Evolutionary conservation across 352 stramenopile species (phyloP).

Genomic region (Pythium aquatile): DNA sequence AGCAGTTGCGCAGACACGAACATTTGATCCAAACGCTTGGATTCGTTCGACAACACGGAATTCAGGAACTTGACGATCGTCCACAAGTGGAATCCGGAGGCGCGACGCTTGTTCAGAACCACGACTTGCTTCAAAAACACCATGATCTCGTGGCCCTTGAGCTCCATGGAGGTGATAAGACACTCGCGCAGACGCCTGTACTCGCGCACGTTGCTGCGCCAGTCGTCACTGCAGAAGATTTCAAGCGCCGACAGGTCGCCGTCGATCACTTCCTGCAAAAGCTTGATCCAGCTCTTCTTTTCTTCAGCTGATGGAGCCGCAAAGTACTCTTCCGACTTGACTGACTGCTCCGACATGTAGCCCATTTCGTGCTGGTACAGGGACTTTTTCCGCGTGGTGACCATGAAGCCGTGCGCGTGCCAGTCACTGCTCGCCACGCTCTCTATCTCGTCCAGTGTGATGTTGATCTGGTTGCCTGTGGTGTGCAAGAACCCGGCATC

Average conservation of each 20-base stretch:
- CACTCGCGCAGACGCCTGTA: constrained; percentile 76
- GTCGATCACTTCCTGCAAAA: constrained; percentile 72
- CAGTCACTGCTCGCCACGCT: constrained; percentile 66
- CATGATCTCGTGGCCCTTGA: constrained; percentile 76
- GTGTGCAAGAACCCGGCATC: constrained; percentile 58
- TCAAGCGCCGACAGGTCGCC: constrained; percentile 80
- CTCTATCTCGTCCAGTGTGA: constrained; percentile 84
- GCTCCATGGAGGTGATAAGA: constrained; percentile 82
- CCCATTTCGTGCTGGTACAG: constrained; percentile 5
- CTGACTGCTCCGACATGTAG: constrained; percentile 28
- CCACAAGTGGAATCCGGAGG: constrained; percentile 73
- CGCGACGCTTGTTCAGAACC: constrained; percentile 53
- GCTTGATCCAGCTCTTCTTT: constrained; percentile 65
- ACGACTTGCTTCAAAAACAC: constrained; percentile 82
- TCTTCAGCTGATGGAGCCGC: constrained; percentile 61
- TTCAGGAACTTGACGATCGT: constrained; percentile 76
- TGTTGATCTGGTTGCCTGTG: constrained; percentile 60
- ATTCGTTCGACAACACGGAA: constrained; percentile 73
- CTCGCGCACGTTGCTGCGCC: constrained; percentile 85
- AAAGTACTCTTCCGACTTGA: constrained; percentile 72
- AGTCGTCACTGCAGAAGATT: constrained; percentile 88
- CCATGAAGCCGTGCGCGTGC: constrained; percentile 69
- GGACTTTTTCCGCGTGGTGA: constrained; percentile 64
- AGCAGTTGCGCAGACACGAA: constrained; percentile 75
- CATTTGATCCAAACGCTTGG: constrained; percentile 80